Evolutionary conservation across 306 rosid species (phyloP).

Genomic region (Sesbania bispinosa): DNA sequence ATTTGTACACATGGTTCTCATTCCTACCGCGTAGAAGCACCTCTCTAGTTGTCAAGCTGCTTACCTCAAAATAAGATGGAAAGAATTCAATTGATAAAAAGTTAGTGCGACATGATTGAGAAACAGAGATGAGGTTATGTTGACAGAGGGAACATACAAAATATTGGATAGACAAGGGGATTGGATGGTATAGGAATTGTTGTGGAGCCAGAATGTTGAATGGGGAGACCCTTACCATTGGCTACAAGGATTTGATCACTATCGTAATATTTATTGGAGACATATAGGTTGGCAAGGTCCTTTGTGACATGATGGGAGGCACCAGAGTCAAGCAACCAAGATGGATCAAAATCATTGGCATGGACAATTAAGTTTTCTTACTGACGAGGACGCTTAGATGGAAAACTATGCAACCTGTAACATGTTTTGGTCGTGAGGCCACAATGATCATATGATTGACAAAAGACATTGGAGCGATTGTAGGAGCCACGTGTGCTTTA

Average conservation of each 20-base stretch:
- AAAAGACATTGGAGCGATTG: too few species aligned
- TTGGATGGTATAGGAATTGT: not conserved
- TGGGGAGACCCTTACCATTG: not conserved
- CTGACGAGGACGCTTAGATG: too few species aligned
- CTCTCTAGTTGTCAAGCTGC: not conserved
- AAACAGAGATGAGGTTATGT: not conserved
- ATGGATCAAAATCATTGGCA: too few species aligned
- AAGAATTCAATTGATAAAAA: not conserved
- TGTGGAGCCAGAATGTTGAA: not conserved
- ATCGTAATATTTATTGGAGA: too few species aligned
- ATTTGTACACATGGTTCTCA: not conserved
- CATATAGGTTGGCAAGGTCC: not conserved
- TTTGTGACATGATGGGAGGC: not conserved
- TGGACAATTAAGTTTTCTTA: too few species aligned
- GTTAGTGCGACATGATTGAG: not conserved
- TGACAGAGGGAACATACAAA: not conserved
- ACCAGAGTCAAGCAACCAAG: too few species aligned
- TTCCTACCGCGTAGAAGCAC: not conserved
- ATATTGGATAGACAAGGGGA: not conserved
- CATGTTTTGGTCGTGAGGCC: not conserved
- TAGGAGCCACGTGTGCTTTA: too few species aligned
- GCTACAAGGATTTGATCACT: not conserved
- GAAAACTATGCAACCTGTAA: not conserved
- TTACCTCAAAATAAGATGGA: not conserved
- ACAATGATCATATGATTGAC: not conserved